Conservation (phyloP, 768 basidiomycete genomes). For the Cubamyces sp. region DNA sequence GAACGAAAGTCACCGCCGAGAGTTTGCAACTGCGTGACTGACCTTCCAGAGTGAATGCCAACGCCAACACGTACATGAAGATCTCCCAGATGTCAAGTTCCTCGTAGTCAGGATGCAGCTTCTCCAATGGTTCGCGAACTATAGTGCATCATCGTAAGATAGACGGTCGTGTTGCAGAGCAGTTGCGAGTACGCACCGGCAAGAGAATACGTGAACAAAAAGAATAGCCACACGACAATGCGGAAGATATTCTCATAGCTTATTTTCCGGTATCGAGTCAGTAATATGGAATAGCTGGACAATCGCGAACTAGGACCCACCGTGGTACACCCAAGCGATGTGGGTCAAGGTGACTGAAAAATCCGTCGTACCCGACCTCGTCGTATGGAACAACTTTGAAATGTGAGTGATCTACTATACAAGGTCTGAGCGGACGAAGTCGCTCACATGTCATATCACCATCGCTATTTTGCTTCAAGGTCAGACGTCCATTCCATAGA, state of each 20-base stretch:
- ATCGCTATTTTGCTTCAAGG: conserved; percentile 74
- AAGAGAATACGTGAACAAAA: conserved; percentile 81
- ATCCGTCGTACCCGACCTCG: conserved; percentile 51
- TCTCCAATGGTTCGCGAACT: conserved; percentile 80
- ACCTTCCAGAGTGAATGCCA: conserved; percentile 84
- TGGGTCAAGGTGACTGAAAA: conserved; percentile 79
- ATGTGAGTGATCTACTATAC: background rate
- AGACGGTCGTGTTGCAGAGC: too few relatives aligned
- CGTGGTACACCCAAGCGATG: conserved; percentile 82
- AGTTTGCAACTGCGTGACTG: conserved; percentile 17
- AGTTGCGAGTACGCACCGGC: too few relatives aligned
- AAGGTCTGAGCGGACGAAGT: background rate
- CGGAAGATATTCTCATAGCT: conserved; percentile 85
- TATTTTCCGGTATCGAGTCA: too few relatives aligned
- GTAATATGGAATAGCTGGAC: too few relatives aligned
- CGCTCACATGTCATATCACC: conserved; percentile 77
- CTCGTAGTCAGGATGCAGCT: conserved; percentile 54
- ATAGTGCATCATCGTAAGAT: too few relatives aligned
- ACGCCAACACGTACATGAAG: conserved; percentile 74
- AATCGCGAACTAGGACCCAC: too few relatives aligned
- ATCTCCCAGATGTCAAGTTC: conserved; percentile 79
- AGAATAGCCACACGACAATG: conserved; percentile 74
- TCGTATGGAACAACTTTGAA: conserved; percentile 67
- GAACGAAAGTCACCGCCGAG: background rate
- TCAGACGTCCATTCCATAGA: conserved; percentile 82